phyloP scores from a whole-genome alignment of 768 basidiomycete species.

The Piloderma croceum region DNA sequence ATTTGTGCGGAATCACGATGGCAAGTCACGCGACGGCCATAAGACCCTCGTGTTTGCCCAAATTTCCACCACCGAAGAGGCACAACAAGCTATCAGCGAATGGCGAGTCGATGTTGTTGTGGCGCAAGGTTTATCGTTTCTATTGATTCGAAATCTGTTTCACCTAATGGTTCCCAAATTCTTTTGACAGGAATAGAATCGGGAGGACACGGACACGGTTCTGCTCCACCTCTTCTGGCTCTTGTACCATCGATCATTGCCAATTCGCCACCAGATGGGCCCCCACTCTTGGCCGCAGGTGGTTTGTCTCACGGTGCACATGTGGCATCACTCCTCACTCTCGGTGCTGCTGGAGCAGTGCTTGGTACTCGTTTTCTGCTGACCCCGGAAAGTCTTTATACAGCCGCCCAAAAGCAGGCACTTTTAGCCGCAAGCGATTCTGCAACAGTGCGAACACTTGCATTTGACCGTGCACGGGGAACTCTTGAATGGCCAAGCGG shows the following conservation, averaged over 20 bases:
- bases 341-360: conserved; percentile 65
- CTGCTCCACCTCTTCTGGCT: conserved; percentile 54
- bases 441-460: conserved; percentile 51
- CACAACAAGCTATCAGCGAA: conserved; percentile 50
- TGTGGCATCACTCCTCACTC: conserved; percentile 55
- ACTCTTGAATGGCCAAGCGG: conserved; percentile 56
- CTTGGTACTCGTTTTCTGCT: conserved; percentile 73
- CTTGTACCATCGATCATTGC: conserved; percentile 53
- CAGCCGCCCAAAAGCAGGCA: conserved; percentile 45
- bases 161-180: conserved; percentile 1
- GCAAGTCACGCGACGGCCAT: conserved; percentile 29
- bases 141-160: conserved; percentile 4
- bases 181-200: conserved; percentile 59
- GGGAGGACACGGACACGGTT: conserved; percentile 65
- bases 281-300: conserved; percentile 68
- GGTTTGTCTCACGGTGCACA: conserved; percentile 63
- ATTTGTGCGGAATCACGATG: conserved; percentile 52
- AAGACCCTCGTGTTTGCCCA: conserved; percentile 59
- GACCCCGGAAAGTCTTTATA: conserved; percentile 59
- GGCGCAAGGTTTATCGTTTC: conserved; percentile 57
- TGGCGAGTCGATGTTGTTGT: conserved; percentile 73
- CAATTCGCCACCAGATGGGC: conserved; percentile 36
- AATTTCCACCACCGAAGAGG: conserved; percentile 56
- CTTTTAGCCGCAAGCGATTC: conserved; percentile 42
- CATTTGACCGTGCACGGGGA: conserved; percentile 54